Conservation (phyloP, 1,284 basidiomycete genomes). For the Naganishia cerealis region DNA sequence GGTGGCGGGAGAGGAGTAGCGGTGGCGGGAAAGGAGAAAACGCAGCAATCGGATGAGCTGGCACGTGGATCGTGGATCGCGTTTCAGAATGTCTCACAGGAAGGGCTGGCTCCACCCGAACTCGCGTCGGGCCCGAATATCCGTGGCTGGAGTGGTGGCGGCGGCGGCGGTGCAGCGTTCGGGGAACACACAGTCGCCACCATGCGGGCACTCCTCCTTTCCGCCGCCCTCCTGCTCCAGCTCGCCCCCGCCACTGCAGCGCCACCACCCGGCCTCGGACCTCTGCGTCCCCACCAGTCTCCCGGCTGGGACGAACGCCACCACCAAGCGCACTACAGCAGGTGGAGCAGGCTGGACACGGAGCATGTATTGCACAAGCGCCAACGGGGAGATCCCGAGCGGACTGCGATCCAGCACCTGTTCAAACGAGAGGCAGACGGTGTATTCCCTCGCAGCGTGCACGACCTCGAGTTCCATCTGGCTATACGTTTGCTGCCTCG, state of each 20-base stretch:
- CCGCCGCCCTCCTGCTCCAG: not conserved
- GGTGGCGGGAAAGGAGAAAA: too few relatives aligned
- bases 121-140: too few relatives aligned
- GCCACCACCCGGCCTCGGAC: not conserved
- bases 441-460: not conserved
- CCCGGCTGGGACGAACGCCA: slow-evolving; percentile 6
- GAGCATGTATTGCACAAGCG: not conserved
- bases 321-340: not conserved
- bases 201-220: too few relatives aligned
- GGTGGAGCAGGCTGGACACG: slow-evolving; percentile 12
- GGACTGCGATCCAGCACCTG: not conserved
- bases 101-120: too few relatives aligned
- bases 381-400: not conserved
- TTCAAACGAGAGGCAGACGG: not conserved
- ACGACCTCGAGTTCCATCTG: slow-evolving; percentile 7
- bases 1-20: too few relatives aligned
- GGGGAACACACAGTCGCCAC: too few relatives aligned
- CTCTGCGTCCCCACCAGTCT: slow-evolving; percentile 9
- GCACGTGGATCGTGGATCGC: too few relatives aligned
- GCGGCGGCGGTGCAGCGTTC: too few relatives aligned
- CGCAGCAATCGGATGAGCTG: too few relatives aligned
- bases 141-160: too few relatives aligned
- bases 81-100: too few relatives aligned
- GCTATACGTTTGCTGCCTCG: slow-evolving; percentile 7
- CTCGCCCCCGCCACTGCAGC: not conserved